Evolutionary conservation across 2,329 filamentous ascomycete species (phyloP), one percentile per base, ranked within the genome.

Genomic region (Cladosporium oxysporum): DNA sequence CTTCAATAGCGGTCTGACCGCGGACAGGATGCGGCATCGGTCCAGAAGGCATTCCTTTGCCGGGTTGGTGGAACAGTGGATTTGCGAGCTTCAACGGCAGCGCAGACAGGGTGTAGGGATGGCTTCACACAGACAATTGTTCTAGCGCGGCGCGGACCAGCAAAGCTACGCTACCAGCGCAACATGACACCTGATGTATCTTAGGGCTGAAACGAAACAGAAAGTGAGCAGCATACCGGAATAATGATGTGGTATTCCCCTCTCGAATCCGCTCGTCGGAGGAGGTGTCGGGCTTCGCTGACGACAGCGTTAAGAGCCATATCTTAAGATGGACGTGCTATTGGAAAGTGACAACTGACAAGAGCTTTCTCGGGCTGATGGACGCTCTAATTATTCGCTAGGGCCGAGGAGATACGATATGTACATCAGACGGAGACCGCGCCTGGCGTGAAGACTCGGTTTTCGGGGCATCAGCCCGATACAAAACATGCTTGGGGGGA

Each of bases 1-100:
- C 50, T 63, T 53, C 50, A 57, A 63, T 63, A 57, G 61, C 61
- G 61, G 61, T 57, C 61, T 57, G 61, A 63, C 61, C 61, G 31
- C 61, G 61, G 61, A 35, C 44, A 63, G 61, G 60, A 50, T 28
- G 50, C 50, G 35, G 60, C 47, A 18, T 28, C 60, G 50, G 33
- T 47, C 29, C 55, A 28, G 50, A 57, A 28, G 50, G 50, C 35
- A 63, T 55, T 63, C 50, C 61, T 57, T 21, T 44, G 50, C 61
- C 61, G 61, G 61, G 61, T 57, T 63, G n/a, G 50, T 63, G 61
- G 50, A 63, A 63, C 61, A 53, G 26, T 57, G 61, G 50, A 35
- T 11, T 47, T 21, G n/a, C 33, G n/a, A 28, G 14, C 44, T 52
- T 49, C 12, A 52, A 57, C 35, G 18, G 50, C 50, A 57, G 53